Conservation (phyloP, 768 basidiomycete genomes). For the Hygrocybe punicea region DNA sequence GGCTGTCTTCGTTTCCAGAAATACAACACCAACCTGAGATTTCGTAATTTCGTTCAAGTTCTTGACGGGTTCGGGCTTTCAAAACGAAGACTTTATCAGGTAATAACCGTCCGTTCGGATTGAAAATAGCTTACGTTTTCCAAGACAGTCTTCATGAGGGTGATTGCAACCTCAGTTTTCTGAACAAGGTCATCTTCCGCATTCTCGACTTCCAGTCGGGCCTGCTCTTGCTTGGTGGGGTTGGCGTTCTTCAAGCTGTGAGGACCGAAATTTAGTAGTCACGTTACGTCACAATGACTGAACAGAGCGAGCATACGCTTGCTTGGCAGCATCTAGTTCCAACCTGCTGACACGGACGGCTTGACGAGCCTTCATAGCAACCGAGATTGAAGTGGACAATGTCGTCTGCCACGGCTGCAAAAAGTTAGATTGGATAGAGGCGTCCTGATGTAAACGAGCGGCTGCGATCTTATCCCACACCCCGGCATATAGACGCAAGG, state of each 20-base stretch:
- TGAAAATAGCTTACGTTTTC: conserved; percentile 71
- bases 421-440: conserved; percentile 60
- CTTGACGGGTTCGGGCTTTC: conserved; percentile 91
- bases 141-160: conserved; percentile 95
- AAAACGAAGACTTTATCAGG: background rate
- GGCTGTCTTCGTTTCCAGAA: background rate
- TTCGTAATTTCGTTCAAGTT: conserved; percentile 90
- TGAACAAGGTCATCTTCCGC: conserved; percentile 95
- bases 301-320: conserved; percentile 51
- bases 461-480: conserved; percentile 81
- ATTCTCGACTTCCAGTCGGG: conserved; percentile 87
- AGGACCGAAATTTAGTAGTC: background rate
- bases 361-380: conserved; percentile 90
- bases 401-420: conserved; percentile 86
- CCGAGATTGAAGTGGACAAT: conserved; percentile 72
- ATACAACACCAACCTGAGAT: conserved; percentile 55
- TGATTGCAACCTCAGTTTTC: conserved; percentile 96
- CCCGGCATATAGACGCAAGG: conserved; percentile 71
- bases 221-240: conserved; percentile 83
- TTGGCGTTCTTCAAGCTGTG: conserved; percentile 72
- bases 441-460: conserved; percentile 80
- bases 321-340: conserved; percentile 89
- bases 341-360: conserved; percentile 76
- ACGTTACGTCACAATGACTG: conserved; percentile 3
- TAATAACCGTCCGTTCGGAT: background rate